phyloP scores from a whole-genome alignment of 2,329 filamentous ascomycete species.

The Trichoderma polysporum region DNA sequence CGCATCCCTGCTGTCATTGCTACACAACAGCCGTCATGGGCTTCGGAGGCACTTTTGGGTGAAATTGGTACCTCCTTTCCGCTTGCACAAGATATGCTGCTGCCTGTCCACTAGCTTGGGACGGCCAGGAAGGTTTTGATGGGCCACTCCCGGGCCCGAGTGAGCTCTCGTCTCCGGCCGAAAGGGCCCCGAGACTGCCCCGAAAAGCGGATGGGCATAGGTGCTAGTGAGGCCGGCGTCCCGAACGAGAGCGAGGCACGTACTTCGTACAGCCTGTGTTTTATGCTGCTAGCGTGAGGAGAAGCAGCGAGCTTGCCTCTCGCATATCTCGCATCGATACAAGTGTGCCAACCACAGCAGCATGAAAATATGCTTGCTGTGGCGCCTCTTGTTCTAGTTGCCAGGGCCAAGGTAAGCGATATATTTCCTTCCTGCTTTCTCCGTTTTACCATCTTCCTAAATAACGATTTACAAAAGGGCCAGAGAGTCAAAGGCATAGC shows the following conservation, averaged over 20 bases:
- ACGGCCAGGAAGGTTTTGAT: background rate
- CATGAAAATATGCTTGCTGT: background rate
- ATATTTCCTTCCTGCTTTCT: background rate
- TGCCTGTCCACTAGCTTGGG: background rate
- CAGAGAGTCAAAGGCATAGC: background rate
- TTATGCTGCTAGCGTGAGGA: background rate
- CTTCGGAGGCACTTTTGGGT: conserved; percentile 19
- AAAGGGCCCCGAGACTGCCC: conserved; percentile 15
- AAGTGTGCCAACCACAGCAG: background rate
- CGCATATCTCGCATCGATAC: conserved; percentile 1
- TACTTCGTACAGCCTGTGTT: background rate
- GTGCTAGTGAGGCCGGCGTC: background rate
- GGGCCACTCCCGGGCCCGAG: conserved; percentile 16
- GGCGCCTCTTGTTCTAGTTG: too few relatives aligned
- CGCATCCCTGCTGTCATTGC: conserved; percentile 5
- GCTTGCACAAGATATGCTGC: background rate
- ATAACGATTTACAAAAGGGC: background rate
- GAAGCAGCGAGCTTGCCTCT: background rate
- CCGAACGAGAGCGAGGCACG: background rate
- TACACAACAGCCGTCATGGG: conserved; percentile 17
- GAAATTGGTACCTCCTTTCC: background rate
- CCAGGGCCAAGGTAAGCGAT: background rate
- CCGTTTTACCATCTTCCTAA: background rate
- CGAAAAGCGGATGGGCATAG: conserved; percentile 7
- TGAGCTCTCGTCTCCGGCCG: conserved; percentile 12